A percentile compares a stretch with the other conserved stretches of the same genome.
Conservation (phyloP, 257 asterid species). For the Nicotiana sylvestris region DNA sequence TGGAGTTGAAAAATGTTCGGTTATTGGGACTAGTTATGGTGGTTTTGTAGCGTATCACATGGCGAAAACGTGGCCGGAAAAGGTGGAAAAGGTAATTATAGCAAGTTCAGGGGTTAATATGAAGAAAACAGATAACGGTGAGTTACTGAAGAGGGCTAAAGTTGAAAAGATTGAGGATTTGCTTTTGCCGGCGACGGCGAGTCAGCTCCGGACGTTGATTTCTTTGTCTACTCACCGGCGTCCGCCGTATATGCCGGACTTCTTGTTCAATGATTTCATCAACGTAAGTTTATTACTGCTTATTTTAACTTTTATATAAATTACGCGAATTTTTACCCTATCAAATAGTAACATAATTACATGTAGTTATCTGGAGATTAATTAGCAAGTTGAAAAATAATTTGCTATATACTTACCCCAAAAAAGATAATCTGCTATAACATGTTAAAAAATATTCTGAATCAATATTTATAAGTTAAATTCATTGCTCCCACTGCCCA, state of each 20-base stretch:
- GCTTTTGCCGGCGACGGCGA: constrained; percentile 50
- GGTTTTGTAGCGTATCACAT: constrained; percentile 75
- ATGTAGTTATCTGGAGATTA: no score
- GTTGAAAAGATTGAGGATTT: constrained; percentile 45
- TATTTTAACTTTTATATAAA: neutral
- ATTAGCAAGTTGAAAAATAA: no score
- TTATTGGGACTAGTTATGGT: constrained; percentile 85
- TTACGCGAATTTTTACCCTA: neutral
- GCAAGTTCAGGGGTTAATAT: constrained; percentile 74
- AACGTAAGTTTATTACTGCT: constrained; percentile 22
- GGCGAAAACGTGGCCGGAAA: constrained; percentile 67
- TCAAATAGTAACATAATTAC: no score
- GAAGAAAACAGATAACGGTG: constrained; percentile 41
- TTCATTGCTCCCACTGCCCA: no score
- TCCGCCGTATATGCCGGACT: constrained; percentile 47
- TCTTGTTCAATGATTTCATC: constrained; percentile 53
- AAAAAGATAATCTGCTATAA: neutral
- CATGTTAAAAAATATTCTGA: neutral
- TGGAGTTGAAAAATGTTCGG: constrained; percentile 39
- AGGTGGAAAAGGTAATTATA: constrained; percentile 78
- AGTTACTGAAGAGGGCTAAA: constrained; percentile 40
- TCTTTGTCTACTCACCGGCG: constrained; percentile 29
- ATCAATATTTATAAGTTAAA: no score
- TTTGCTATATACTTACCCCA: no score
- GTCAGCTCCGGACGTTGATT: constrained; percentile 32